Percentiles rank a stretch among this genome's conserved stretches.
Evolutionary conservation across 495 filamentous ascomycete genomes (phyloP).

Genomic region (Aspergillus olivimuriae): DNA sequence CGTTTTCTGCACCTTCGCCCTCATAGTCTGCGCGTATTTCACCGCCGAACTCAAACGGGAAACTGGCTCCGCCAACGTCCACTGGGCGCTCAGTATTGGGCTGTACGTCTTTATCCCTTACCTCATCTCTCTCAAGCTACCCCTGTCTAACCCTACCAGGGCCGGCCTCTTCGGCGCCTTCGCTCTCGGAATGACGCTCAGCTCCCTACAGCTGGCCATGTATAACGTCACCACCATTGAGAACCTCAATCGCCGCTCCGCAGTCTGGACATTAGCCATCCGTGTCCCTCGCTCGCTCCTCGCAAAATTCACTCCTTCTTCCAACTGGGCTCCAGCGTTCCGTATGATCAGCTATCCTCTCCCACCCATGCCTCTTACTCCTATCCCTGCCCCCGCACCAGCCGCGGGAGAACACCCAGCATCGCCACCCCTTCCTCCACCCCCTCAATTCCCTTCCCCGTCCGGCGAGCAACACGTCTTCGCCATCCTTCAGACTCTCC

Average conservation of each 20-base stretch:
- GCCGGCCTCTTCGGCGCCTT: conserved; percentile 70
- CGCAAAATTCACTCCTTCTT: conserved; percentile 27
- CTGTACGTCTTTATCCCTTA: conserved; percentile 37
- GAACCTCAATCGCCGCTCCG: conserved; percentile 52
- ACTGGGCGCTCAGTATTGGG: conserved; percentile 50
- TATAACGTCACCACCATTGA: conserved; percentile 80
- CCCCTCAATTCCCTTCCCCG: conserved; percentile 2
- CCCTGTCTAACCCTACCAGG: conserved; percentile 15
- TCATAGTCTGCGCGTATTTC: conserved; percentile 54
- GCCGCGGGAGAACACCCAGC: background rate
- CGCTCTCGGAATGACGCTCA: conserved; percentile 63
- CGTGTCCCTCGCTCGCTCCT: conserved; percentile 52
- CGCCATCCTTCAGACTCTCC: conserved; percentile 64
- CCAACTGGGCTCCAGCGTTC: conserved; percentile 37
- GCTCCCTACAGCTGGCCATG: conserved; percentile 60
- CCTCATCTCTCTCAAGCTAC: background rate
- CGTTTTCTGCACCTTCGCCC: conserved; percentile 57
- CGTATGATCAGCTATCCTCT: conserved; percentile 43
- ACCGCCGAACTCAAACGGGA: conserved; percentile 39
- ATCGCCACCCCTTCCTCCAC: too few relatives aligned
- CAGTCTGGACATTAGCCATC: conserved; percentile 69
- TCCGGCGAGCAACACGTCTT: conserved; percentile 52
- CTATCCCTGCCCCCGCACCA: conserved; percentile 5
- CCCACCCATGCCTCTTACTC: conserved; percentile 12
- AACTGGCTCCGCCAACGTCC: conserved; percentile 35